Percentiles rank a stretch among this genome's conserved stretches.
These are phyloP conservation scores for Umbelopsis sp. DNA, from an alignment of 371 early-diverging fungal genomes.

Conservation along the genomic window DNA sequence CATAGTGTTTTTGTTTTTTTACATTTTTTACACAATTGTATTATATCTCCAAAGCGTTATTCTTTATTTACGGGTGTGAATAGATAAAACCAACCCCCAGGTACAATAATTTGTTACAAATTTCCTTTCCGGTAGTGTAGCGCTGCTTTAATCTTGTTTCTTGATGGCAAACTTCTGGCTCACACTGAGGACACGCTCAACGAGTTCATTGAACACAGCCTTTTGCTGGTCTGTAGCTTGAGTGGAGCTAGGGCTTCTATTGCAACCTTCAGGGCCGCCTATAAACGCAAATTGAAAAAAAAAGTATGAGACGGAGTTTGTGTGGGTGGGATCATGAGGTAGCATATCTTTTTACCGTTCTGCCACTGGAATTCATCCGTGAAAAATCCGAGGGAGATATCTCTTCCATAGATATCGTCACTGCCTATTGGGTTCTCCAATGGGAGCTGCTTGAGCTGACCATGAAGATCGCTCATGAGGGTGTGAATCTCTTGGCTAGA, in stretches of 20 bases:
- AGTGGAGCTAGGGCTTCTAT: constrained; percentile 26
- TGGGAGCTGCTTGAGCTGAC: constrained; percentile 35
- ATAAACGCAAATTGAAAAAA: background rate
- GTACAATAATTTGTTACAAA: no score
- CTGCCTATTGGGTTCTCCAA: constrained; percentile 48
- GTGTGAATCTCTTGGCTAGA: constrained; percentile 20
- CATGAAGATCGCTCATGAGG: constrained; percentile 22
- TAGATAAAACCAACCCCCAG: background rate
- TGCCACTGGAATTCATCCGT: constrained; percentile 52
- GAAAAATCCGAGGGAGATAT: constrained; percentile 41
- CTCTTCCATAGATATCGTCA: constrained; percentile 54
- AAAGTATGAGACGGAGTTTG: background rate
- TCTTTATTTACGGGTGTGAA: constrained; percentile 8
- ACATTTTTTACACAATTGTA: constrained; percentile 17
- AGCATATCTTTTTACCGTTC: constrained; percentile 35
- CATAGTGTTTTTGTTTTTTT: background rate
- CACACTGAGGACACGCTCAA: constrained; percentile 30
- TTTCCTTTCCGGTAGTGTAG: no score
- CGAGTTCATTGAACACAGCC: constrained; percentile 37
- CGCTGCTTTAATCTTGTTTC: constrained; percentile 10
- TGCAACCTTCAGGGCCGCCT: constrained; percentile 52
- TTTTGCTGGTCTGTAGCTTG: constrained; percentile 43
- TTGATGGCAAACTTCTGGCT: constrained; percentile 33
- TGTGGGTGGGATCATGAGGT: background rate
- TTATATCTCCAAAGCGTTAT: background rate